These are phyloP conservation scores for Exophiala phaeomuriformis DNA, from an alignment of 2,329 filamentous ascomycete species.

Conservation along the genomic window DNA sequence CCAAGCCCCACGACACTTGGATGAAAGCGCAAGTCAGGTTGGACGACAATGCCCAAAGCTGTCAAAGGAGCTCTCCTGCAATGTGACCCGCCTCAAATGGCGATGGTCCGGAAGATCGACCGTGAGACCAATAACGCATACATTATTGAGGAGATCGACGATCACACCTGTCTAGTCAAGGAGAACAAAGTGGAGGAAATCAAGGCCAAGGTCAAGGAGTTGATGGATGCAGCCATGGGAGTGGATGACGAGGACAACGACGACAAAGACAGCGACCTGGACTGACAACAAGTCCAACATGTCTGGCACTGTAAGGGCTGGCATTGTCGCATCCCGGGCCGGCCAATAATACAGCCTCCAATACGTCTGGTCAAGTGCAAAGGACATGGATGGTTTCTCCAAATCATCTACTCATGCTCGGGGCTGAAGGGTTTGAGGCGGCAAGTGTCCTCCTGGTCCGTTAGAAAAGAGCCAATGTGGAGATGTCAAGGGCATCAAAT, in stretches of 20 bases:
- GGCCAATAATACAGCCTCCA: no score
- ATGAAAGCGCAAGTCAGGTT: not conserved
- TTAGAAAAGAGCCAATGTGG: no score
- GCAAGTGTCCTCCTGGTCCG: no score
- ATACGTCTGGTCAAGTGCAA: no score
- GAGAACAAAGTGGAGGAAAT: constrained; percentile 29
- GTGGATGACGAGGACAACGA: constrained; percentile 26
- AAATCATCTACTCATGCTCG: no score
- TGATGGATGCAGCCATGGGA: constrained; percentile 28
- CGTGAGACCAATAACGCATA: constrained; percentile 25
- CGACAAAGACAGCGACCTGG: constrained; percentile 28
- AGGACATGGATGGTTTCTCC: no score
- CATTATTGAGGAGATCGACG: constrained; percentile 28
- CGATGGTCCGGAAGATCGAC: constrained; percentile 28
- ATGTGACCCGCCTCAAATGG: constrained; percentile 29
- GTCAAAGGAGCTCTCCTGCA: constrained; percentile 27
- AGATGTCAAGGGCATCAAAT: no score
- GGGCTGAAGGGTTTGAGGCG: no score
- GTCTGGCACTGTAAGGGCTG: no score
- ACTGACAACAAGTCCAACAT: constrained; percentile 5
- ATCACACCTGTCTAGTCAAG: constrained; percentile 27
- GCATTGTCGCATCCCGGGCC: no score
- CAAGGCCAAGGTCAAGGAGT: constrained; percentile 25
- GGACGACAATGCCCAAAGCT: constrained; percentile 24
- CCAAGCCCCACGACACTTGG: not conserved